phyloP scores from a whole-genome alignment of 768 basidiomycete species.

The Macrolepiota fuliginosa region DNA sequence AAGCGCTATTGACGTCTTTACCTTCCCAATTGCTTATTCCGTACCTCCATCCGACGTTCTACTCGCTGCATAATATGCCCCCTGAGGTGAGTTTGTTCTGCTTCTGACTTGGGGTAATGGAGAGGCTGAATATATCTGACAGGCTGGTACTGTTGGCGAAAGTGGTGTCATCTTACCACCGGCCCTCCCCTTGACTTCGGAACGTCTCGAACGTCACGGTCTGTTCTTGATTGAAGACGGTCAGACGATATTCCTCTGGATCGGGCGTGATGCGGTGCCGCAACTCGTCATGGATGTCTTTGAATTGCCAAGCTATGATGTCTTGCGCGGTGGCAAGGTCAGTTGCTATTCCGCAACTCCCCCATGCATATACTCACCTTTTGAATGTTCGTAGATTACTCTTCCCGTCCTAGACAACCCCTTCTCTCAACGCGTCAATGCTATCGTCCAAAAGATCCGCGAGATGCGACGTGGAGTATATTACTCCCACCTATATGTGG shows the following conservation, averaged over 20 bases:
- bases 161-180: slow-evolving; percentile 86
- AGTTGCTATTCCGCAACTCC: slow-evolving; percentile 16
- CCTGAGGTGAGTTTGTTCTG: slow-evolving; percentile 59
- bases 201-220: slow-evolving; percentile 92
- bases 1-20: slow-evolving; percentile 85
- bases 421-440: slow-evolving; percentile 95
- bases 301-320: slow-evolving; percentile 83
- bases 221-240: slow-evolving; percentile 97
- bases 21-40: slow-evolving; percentile 91
- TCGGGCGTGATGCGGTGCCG: slow-evolving; percentile 98
- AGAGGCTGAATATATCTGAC: slow-evolving; percentile 10
- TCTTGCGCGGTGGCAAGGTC: slow-evolving; percentile 92
- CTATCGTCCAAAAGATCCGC: slow-evolving; percentile 89
- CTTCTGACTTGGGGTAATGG: slow-evolving; percentile 10
- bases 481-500: slow-evolving; percentile 90
- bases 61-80: slow-evolving; percentile 95
- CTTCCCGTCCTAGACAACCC: slow-evolving; percentile 89
- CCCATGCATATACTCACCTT: background rate
- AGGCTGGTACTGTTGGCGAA: slow-evolving; percentile 93
- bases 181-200: slow-evolving; percentile 88
- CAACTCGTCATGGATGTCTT: slow-evolving; percentile 94
- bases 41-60: slow-evolving; percentile 94
- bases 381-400: slow-evolving; percentile 55
- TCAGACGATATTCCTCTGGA: slow-evolving; percentile 97
- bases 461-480: slow-evolving; percentile 93